Base-by-base conservation (phyloP, 2,329 filamentous ascomycete genomes). In the Fusarium compactum region DNA sequence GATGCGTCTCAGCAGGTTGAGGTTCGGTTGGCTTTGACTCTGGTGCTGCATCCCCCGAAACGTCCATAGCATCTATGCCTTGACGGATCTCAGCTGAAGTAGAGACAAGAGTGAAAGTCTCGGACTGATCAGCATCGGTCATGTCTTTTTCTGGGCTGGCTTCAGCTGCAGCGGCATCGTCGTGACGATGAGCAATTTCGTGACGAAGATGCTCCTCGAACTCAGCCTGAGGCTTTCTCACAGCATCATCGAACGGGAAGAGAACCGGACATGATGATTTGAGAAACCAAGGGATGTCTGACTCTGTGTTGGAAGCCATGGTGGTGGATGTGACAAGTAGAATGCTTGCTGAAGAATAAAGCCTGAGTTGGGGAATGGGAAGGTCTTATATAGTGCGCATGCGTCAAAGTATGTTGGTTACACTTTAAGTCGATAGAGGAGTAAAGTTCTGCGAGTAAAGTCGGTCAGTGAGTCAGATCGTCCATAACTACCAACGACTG, bases 201-300 rank as follows among this genome's bases (percentile, higher is more conserved):
- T 65, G 65, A 20, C 61, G 72, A 12, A 82, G 34, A 61, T 78
- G 81, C 5, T 52, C 60, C 15, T 80, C 76, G 43, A 82, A 82
- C 7, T 80, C 77, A n/a, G 70, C 65, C 10, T 71, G 67, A 0
- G 80, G 58, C 20, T 77, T 69, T 43, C 70, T 75, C 47, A 84
- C 71, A 20, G 77, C 81, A n/a, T 78, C 75, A 43, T 80, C 73
- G 11, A 65, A 60, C 3, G 83, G 82, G 46, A 84, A 77, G 15
- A 78, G 67, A 30, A 84, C 82, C 0, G 82, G 81, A 30, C 73
- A 78, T 0, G 75, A 78, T 12, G 79, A 79, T 57, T 77, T 77
- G 52, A 84, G 77, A 67, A 81, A 83, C 80, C 82, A 84, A 18
- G 76, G 74, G 41, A 62, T 65, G 43, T 73, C 63, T 55, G 67